Conservation (phyloP, 73 alveolate species). For the Blepharisma japonicum region DNA sequence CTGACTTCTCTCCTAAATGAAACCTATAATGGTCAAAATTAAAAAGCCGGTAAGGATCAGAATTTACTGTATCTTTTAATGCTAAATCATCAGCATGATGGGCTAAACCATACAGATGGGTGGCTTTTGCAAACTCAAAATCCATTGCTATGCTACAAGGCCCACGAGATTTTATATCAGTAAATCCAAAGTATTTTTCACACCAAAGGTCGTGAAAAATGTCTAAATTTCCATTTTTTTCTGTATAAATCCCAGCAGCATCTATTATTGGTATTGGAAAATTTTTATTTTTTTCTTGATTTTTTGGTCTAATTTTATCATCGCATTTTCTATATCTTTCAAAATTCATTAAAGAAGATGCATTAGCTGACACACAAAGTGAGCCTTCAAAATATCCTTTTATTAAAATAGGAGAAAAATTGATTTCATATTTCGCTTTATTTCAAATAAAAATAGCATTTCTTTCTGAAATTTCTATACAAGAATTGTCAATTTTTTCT, state of each 20-base stretch:
- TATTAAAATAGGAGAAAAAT: background rate
- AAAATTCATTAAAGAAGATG: conserved; percentile 11
- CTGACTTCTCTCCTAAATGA: conserved; percentile 58
- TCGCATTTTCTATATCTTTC: background rate
- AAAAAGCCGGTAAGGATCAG: conserved; percentile 65
- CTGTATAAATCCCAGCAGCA: background rate
- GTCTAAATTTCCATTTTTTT: background rate
- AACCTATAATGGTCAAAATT: conserved; percentile 82
- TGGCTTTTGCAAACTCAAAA: background rate
- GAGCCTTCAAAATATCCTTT: background rate
- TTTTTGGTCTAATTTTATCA: background rate
- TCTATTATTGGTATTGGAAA: background rate
- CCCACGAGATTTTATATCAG: background rate
- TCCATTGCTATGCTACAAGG: conserved; percentile 13
- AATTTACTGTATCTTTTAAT: conserved; percentile 13
- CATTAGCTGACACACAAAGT: background rate
- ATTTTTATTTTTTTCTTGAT: background rate
- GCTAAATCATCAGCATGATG: background rate
- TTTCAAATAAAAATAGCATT: too few relatives aligned
- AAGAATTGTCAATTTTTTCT: too few relatives aligned
- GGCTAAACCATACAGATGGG: conserved; percentile 9
- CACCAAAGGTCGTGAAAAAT: background rate
- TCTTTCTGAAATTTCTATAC: too few relatives aligned
- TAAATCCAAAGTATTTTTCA: background rate
- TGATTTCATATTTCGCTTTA: too few relatives aligned